phyloP scores from a whole-genome alignment of 805 yeast species.

The Isabelozyma gotoi region DNA sequence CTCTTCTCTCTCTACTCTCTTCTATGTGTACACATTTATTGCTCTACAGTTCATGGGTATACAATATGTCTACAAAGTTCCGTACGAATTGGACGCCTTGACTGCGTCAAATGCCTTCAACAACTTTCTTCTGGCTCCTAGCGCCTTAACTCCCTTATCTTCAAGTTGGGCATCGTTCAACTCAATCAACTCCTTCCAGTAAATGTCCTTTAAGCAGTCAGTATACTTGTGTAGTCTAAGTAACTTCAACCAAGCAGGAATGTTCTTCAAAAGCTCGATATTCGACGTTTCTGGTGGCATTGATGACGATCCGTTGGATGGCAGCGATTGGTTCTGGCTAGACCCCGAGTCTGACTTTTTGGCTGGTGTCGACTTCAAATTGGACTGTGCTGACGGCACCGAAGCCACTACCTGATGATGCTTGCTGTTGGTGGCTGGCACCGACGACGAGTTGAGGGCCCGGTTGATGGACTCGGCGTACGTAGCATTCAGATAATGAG shows the following conservation, averaged over 20 bases:
- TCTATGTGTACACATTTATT: no score
- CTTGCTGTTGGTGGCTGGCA: conserved; percentile 25
- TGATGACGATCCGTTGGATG: conserved; percentile 17
- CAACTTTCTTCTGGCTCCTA: conserved; percentile 94
- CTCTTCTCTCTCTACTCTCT: no score
- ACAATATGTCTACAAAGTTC: background rate
- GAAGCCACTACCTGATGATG: conserved; percentile 4
- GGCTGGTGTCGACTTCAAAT: conserved; percentile 2
- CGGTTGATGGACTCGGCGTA: conserved; percentile 39
- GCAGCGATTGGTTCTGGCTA: conserved; percentile 5
- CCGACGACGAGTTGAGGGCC: conserved; percentile 34
- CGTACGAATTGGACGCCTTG: conserved; percentile 20
- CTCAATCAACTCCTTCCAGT: conserved; percentile 78
- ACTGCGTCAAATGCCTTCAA: conserved; percentile 89
- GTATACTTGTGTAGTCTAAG: conserved; percentile 93
- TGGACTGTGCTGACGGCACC: conserved; percentile 1
- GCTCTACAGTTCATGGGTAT: no score
- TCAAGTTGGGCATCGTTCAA: conserved; percentile 69
- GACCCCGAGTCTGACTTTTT: conserved; percentile 14
- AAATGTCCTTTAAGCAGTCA: conserved; percentile 67
- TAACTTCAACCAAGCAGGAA: conserved; percentile 91
- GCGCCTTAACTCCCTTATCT: conserved; percentile 81
- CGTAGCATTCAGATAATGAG: conserved; percentile 3
- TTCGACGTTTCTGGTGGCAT: conserved; percentile 45
- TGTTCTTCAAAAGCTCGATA: conserved; percentile 59